Percentiles rank a stretch among this genome's conserved stretches.
Conservation (phyloP, 2,329 filamentous ascomycete genomes). For the Fusarium napiforme region DNA sequence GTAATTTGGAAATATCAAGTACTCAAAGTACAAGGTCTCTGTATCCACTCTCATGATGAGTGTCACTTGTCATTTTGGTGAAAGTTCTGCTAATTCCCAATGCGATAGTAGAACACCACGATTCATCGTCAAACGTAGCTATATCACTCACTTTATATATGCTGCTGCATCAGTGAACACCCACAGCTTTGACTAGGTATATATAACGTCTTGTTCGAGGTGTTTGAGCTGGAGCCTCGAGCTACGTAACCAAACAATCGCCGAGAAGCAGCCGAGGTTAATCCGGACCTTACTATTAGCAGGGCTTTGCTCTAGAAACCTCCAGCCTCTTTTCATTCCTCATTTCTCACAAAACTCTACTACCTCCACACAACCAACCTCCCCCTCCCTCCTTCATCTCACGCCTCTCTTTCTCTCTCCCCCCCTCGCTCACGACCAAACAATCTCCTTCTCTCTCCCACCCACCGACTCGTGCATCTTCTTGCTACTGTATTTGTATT, state of each 20-base stretch:
- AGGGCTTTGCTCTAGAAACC: conserved; percentile 41
- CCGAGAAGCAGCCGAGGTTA: conserved; percentile 40
- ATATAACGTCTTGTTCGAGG: neutral
- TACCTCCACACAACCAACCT: conserved; percentile 44
- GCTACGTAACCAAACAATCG: conserved; percentile 28
- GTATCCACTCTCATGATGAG: neutral
- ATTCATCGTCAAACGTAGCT: neutral
- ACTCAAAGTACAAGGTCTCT: too few species aligned
- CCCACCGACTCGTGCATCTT: conserved; percentile 29
- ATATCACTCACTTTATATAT: neutral
- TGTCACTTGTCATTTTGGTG: neutral
- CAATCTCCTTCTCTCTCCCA: conserved; percentile 16
- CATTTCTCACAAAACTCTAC: conserved; percentile 50
- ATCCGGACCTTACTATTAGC: conserved; percentile 32
- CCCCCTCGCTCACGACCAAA: conserved; percentile 15
- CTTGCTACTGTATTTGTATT: conserved; percentile 33
- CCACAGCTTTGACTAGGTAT: too few species aligned
- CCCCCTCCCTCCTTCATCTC: conserved; percentile 37
- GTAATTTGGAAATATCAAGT: neutral
- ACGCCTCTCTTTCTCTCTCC: conserved; percentile 6
- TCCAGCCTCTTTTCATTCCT: conserved; percentile 47
- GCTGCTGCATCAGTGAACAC: neutral
- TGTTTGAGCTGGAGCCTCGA: neutral
- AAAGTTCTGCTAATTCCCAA: neutral
- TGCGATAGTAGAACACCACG: fast-evolving